These are phyloP conservation scores for Leucosporidium scottii DNA, from an alignment of 768 basidiomycete species.

Conservation along the genomic window DNA sequence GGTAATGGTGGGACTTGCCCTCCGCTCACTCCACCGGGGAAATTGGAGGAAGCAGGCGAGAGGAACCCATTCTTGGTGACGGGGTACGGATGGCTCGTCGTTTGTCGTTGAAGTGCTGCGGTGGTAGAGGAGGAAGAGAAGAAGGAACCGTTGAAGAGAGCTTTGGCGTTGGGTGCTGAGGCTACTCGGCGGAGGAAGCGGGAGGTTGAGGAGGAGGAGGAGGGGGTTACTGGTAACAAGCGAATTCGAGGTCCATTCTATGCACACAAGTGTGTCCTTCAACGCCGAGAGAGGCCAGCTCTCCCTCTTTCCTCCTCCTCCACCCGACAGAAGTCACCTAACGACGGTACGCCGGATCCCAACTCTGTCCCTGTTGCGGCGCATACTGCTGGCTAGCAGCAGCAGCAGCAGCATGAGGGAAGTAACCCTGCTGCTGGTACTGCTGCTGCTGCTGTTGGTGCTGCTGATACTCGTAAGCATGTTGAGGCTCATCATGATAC, in stretches of 20 bases:
- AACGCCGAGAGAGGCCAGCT: neutral
- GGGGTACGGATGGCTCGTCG: conserved; percentile 45
- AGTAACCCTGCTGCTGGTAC: neutral
- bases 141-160: conserved; percentile 54
- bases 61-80: conserved; percentile 47
- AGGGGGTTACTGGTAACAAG: too few species aligned
- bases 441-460: neutral
- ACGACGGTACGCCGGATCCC: neutral
- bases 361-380: neutral
- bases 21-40: too few species aligned
- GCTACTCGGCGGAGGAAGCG: conserved; percentile 92
- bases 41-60: conserved; percentile 7
- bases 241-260: neutral
- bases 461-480: neutral
- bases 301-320: neutral
- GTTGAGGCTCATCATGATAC: too few species aligned
- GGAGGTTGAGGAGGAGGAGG: neutral
- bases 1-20: conserved; percentile 20
- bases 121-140: conserved; percentile 21
- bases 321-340: too few species aligned
- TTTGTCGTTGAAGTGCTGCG: conserved; percentile 36
- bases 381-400: neutral
- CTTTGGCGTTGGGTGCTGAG: conserved; percentile 93
- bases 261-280: neutral
- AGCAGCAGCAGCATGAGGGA: too few species aligned